Conservation (phyloP, 2,329 filamentous ascomycete genomes). For the Rachicladosporium sp. region DNA sequence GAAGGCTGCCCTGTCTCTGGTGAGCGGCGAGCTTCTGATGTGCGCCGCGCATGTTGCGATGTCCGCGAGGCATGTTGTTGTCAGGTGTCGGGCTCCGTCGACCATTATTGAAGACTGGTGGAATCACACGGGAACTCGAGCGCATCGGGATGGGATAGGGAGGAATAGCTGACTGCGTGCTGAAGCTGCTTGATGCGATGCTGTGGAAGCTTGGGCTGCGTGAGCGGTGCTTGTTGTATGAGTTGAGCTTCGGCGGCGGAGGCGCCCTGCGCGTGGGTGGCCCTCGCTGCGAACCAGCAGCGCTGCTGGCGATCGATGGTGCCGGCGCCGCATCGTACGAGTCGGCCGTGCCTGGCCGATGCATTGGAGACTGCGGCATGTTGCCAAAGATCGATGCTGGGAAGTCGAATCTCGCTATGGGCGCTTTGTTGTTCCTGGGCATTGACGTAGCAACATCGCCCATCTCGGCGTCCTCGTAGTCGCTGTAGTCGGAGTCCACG, state of each 20-base stretch:
- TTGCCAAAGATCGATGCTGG: neutral
- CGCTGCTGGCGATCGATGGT: conserved; percentile 21
- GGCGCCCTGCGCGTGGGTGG: conserved; percentile 5
- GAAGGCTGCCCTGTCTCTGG: conserved; percentile 37
- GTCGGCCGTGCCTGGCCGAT: conserved; percentile 19
- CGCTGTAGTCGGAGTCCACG: conserved; percentile 17
- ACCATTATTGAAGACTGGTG: conserved; percentile 60
- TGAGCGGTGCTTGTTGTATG: conserved; percentile 31
- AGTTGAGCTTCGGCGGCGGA: conserved; percentile 12
- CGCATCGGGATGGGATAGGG: conserved; percentile 87
- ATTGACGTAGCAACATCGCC: conserved; percentile 17
- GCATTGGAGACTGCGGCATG: conserved; percentile 19
- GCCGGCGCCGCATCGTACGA: conserved; percentile 21
- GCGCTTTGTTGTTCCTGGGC: conserved; percentile 8
- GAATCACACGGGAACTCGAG: conserved; percentile 67
- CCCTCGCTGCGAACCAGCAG: conserved; percentile 14
- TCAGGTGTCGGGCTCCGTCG: conserved; percentile 60
- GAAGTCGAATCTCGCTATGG: neutral
- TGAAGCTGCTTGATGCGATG: conserved; percentile 23
- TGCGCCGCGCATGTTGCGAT: conserved; percentile 8
- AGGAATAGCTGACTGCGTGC: conserved; percentile 36
- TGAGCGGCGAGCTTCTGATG: conserved; percentile 1
- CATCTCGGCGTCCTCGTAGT: conserved; percentile 17
- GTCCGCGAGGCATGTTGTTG: conserved; percentile 9
- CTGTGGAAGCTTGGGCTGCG: conserved; percentile 55